These are phyloP conservation scores for Hypoxylon trugodes DNA, from an alignment of 495 filamentous ascomycete genomes.

Conservation along the genomic window DNA sequence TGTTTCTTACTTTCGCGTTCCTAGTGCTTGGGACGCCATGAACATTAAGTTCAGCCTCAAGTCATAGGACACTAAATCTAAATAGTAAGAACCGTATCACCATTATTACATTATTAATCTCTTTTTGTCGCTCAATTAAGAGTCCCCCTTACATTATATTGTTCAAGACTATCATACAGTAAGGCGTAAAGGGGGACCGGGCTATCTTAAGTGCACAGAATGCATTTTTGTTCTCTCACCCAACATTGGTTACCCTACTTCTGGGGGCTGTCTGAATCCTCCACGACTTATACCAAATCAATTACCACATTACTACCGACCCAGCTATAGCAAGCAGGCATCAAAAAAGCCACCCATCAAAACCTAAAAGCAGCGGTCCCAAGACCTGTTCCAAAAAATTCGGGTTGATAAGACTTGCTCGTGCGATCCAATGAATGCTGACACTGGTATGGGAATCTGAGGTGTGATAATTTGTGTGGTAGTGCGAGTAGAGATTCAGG, in stretches of 20 bases:
- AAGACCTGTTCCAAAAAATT: conserved; percentile 45
- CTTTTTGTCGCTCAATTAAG: neutral
- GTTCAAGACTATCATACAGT: conserved; percentile 29
- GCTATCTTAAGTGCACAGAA: conserved; percentile 25
- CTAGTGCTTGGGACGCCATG: too few species aligned
- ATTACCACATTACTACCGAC: conserved; percentile 39
- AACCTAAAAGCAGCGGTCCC: conserved; percentile 29
- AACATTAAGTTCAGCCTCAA: conserved; percentile 25
- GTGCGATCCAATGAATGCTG: conserved; percentile 43
- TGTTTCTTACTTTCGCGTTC: too few species aligned
- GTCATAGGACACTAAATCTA: neutral
- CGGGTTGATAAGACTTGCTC: conserved; percentile 32
- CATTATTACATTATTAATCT: conserved; percentile 6
- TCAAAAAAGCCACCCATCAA: conserved; percentile 32
- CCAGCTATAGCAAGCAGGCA: conserved; percentile 36
- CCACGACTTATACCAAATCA: conserved; percentile 44
- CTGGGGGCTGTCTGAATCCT: conserved; percentile 30
- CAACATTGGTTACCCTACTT: conserved; percentile 43
- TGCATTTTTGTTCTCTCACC: conserved; percentile 27
- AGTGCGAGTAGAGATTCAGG: neutral
- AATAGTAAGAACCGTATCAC: neutral
- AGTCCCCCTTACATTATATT: conserved; percentile 5
- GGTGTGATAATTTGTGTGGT: neutral
- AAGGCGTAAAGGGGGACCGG: neutral
- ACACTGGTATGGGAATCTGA: conserved; percentile 6